A percentile compares a stretch with the other conserved stretches of the same genome.
Conservation (phyloP, 768 basidiomycete species). For the Podaxis rugospora region DNA sequence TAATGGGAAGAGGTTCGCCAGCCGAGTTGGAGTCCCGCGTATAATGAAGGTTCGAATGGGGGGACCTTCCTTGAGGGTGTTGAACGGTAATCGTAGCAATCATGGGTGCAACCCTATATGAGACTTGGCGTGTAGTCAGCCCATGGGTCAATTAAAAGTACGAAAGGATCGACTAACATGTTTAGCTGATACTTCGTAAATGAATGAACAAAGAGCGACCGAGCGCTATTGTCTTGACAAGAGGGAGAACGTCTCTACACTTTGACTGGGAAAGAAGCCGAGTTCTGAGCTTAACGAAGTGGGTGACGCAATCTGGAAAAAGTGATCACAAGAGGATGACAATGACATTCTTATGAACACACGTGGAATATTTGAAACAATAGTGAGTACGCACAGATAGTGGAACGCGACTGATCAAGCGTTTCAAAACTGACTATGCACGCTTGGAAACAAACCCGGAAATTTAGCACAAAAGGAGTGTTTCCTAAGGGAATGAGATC, state of each 20-base stretch:
- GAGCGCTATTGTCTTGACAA: not conserved
- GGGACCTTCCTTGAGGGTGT: constrained; percentile 29
- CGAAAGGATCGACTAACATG: not conserved
- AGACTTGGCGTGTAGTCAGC: constrained; percentile 9
- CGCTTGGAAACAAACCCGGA: not conserved
- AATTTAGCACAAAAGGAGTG: not conserved
- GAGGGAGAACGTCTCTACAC: not conserved
- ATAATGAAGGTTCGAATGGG: constrained; percentile 27
- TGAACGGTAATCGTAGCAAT: constrained; percentile 38
- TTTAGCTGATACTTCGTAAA: not conserved
- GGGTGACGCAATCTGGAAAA: constrained; percentile 1
- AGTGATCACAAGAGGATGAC: not conserved
- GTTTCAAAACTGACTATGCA: constrained; percentile 1
- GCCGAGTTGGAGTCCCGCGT: constrained; percentile 48
- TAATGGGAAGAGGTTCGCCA: constrained; percentile 54
- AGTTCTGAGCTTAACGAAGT: not conserved
- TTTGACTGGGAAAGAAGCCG: not conserved
- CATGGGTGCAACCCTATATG: constrained; percentile 23
- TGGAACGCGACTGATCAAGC: not conserved
- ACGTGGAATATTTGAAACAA: not conserved
- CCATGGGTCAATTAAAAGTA: constrained; percentile 9
- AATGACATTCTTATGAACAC: not conserved
- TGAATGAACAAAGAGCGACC: not conserved
- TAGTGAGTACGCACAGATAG: not conserved
- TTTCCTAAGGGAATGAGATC: constrained; percentile 7